phyloP scores from a whole-genome alignment of 306 rosid genomes.

The Oxytropis ochrocephala region DNA sequence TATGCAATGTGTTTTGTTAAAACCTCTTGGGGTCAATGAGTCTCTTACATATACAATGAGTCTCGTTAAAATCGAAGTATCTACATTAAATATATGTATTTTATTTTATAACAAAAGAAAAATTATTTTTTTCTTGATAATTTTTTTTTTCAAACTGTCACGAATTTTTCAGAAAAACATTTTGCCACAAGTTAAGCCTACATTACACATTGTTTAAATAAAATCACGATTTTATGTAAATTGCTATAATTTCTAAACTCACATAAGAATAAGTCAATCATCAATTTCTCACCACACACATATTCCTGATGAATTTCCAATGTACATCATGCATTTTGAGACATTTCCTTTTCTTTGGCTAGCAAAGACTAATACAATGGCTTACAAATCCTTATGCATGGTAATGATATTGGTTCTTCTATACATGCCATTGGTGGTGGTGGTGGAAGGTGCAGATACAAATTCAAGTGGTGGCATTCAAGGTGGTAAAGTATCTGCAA shows the following conservation, averaged over 20 bases:
- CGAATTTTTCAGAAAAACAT: no score
- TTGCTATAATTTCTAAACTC: background rate
- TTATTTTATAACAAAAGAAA: no score
- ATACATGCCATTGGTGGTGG: background rate
- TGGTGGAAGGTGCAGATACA: background rate
- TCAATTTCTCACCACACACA: background rate
- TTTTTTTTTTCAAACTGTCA: no score
- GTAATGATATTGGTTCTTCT: background rate
- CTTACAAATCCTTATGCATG: background rate
- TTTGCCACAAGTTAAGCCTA: no score
- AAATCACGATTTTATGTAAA: no score
- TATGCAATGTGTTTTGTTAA: no score
- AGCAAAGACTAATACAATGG: background rate
- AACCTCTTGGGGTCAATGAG: no score
- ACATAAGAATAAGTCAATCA: conserved; percentile 15
- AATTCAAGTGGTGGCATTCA: background rate
- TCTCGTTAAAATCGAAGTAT: no score
- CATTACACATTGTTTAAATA: no score
- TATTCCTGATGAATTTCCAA: background rate
- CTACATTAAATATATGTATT: no score
- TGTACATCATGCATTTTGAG: background rate
- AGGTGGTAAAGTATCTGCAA: background rate
- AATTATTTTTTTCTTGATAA: no score
- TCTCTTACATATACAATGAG: no score
- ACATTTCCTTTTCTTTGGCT: background rate